Conservation (phyloP, 192 early-diverging fungal species). For the Gaertneriomyces semiglobifer region DNA sequence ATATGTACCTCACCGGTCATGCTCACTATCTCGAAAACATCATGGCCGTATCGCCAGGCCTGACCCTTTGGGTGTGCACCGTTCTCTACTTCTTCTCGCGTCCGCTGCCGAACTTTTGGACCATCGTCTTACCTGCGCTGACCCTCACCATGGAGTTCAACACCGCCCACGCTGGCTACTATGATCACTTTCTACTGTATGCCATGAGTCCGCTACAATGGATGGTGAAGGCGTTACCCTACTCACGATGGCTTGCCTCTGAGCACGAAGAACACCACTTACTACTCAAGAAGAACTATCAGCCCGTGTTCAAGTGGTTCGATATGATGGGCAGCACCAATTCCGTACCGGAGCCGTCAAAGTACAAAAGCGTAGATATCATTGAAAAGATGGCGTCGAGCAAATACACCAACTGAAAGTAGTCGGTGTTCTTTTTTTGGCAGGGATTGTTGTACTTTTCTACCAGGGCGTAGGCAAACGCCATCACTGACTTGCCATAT, state of each 20-base stretch:
- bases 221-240: background rate
- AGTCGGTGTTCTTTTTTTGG: too few species aligned
- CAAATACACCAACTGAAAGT: too few species aligned
- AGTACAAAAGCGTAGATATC: too few species aligned
- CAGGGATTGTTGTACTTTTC: too few species aligned
- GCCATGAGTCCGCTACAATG: slow-evolving; percentile 1
- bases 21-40: slow-evolving; percentile 1
- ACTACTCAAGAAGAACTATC: background rate
- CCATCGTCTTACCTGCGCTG: background rate
- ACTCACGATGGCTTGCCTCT: too few species aligned
- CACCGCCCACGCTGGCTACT: background rate
- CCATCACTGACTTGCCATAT: too few species aligned
- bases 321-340: background rate
- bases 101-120: background rate
- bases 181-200: background rate
- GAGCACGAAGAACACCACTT: slow-evolving; percentile 2
- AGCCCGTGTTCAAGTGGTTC: background rate
- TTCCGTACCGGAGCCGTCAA: too few species aligned
- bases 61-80: background rate
- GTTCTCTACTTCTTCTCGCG: background rate
- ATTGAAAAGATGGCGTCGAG: too few species aligned
- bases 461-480: too few species aligned
- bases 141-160: slow-evolving; percentile 1
- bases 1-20: background rate
- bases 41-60: background rate